Conservation (phyloP, 176 grass and related monocot genomes). For the Lolium perenne region DNA sequence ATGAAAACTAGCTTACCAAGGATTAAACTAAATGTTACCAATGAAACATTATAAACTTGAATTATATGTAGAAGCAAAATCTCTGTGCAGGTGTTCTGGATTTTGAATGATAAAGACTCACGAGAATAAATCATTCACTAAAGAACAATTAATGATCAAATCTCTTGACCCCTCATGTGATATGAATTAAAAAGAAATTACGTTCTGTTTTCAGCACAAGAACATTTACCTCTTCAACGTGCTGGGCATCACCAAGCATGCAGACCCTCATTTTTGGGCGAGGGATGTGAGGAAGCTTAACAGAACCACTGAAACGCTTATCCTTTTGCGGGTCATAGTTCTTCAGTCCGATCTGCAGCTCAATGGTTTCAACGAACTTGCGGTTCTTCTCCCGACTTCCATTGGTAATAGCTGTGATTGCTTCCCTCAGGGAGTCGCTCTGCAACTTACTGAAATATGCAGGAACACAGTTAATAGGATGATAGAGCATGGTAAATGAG, state of each 20-base stretch:
- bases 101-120: not conserved
- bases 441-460: constrained; percentile 62
- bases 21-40: not conserved
- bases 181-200: not conserved
- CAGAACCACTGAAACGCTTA: constrained; percentile 74
- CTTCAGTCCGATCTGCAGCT: constrained; percentile 78
- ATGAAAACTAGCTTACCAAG: not conserved
- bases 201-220: not conserved
- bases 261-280: constrained; percentile 84
- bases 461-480: not conserved
- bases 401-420: constrained; percentile 49
- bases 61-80: not conserved
- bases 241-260: constrained; percentile 85
- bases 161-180: not conserved
- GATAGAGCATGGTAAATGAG: not conserved
- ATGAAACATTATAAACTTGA: not conserved
- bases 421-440: constrained; percentile 60
- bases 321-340: constrained; percentile 88
- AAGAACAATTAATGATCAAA: not conserved
- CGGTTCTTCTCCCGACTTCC: constrained; percentile 62
- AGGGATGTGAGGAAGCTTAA: constrained; percentile 72
- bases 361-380: constrained; percentile 68
- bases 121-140: not conserved
- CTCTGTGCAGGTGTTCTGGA: not conserved
- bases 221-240: constrained; percentile 66